Conservation (phyloP, 73 alveolate species). For the Paramecium pentaurelia region DNA sequence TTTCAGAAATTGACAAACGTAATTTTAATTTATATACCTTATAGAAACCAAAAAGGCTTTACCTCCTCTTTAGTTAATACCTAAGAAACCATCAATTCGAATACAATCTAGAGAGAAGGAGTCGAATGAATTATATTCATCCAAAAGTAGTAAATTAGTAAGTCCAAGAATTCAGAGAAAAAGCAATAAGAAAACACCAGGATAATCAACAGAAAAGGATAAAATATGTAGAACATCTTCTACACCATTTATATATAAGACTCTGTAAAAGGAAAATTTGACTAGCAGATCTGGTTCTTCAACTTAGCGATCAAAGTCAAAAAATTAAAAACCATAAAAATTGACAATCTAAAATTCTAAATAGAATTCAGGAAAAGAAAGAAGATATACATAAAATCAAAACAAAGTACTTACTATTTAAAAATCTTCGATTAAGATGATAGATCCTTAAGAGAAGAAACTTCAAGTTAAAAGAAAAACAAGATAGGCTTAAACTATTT, state of each 20-base stretch:
- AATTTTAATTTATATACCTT: background rate
- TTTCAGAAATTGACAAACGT: background rate
- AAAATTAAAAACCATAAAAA: background rate
- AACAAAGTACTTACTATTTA: background rate
- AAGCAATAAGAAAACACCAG: background rate
- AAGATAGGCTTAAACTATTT: background rate
- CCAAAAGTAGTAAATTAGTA: background rate
- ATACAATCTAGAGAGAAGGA: background rate
- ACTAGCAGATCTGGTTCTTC: conserved; percentile 10
- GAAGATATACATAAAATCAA: background rate
- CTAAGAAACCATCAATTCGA: background rate
- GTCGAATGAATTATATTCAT: background rate
- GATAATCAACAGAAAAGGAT: background rate
- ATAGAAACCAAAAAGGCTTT: background rate
- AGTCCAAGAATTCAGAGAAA: background rate
- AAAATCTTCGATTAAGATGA: background rate
- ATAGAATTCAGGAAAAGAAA: background rate
- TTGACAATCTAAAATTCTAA: background rate
- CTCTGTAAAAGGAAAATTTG: background rate
- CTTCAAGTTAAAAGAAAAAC: background rate
- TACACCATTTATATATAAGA: background rate
- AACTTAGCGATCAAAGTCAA: background rate
- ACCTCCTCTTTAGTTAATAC: background rate
- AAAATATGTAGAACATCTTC: conserved; percentile 13
- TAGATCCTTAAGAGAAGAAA: background rate